Conservation (phyloP, 768 basidiomycete species). For the Amanita rubescens region DNA sequence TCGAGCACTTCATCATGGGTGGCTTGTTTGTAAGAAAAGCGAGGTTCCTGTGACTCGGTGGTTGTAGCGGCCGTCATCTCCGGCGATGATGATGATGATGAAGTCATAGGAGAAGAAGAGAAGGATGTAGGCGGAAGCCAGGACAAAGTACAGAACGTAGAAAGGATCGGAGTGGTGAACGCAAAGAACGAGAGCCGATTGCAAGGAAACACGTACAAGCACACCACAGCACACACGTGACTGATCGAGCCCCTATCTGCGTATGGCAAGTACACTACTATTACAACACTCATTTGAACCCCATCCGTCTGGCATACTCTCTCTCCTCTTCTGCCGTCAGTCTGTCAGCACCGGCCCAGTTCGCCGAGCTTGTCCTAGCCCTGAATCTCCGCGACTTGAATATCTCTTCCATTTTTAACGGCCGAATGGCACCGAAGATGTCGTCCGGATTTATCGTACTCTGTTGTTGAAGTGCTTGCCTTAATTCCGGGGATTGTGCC, state of each 20-base stretch:
- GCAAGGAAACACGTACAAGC: conserved; percentile 15
- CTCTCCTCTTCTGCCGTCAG: conserved; percentile 78
- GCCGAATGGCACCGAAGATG: conserved; percentile 85
- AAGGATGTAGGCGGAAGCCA: conserved; percentile 20
- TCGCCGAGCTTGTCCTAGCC: conserved; percentile 87
- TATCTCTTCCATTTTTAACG: conserved; percentile 88
- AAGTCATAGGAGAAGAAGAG: conserved; percentile 47
- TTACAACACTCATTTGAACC: conserved; percentile 42
- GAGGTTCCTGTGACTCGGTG: conserved; percentile 25
- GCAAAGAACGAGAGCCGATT: conserved; percentile 16
- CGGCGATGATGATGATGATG: conserved; percentile 73
- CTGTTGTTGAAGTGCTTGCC: conserved; percentile 72
- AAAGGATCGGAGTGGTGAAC: conserved; percentile 8
- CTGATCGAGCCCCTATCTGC: background rate
- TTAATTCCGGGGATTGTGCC: conserved; percentile 88
- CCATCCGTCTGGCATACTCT: conserved; percentile 89
- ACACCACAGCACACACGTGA: conserved; percentile 6
- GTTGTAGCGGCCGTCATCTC: conserved; percentile 49
- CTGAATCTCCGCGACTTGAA: conserved; percentile 81
- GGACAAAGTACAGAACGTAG: background rate
- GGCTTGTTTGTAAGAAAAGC: conserved; percentile 61
- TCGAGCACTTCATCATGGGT: conserved; percentile 83
- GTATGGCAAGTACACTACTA: background rate
- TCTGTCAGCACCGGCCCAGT: conserved; percentile 91
- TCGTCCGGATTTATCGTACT: conserved; percentile 85